Evolutionary conservation across 805 yeast genomes (phyloP).

Genomic region (Candida taoyuanica): DNA sequence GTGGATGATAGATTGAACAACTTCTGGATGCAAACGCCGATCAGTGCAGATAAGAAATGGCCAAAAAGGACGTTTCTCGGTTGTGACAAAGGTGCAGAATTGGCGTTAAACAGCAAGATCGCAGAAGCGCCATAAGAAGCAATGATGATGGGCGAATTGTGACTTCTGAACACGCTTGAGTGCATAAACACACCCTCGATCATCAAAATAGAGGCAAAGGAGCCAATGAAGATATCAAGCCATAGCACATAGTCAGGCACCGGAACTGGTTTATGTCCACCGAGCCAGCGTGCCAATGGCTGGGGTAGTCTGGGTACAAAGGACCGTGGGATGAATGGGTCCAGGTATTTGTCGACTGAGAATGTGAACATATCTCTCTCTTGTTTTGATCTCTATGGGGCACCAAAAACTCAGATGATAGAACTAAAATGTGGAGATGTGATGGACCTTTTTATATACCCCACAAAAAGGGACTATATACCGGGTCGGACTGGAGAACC

Average conservation of each 20-base stretch:
- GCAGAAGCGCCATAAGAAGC: constrained; percentile 64
- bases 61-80: constrained; percentile 58
- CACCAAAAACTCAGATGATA: no score
- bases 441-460: background rate
- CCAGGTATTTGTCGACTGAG: constrained; percentile 18
- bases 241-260: constrained; percentile 37
- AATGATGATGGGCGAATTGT: constrained; percentile 43
- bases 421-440: background rate
- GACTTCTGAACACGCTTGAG: constrained; percentile 33
- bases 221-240: constrained; percentile 41
- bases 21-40: constrained; percentile 52
- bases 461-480: no score
- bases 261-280: constrained; percentile 28
- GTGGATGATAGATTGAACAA: constrained; percentile 42
- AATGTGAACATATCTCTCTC: constrained; percentile 7
- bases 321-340: constrained; percentile 21
- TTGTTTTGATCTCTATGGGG: no score
- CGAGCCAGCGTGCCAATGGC: constrained; percentile 35
- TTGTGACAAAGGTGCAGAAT: constrained; percentile 57
- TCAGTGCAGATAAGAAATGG: constrained; percentile 46
- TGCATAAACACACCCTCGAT: constrained; percentile 43
- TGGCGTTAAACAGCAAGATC: constrained; percentile 50
- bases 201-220: constrained; percentile 43
- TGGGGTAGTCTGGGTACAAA: constrained; percentile 32
- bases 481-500: background rate